A percentile compares a stretch with the other conserved stretches of the same genome.
These are phyloP conservation scores for Boletales sp. DNA, from an alignment of 768 basidiomycete species.

Conservation along the genomic window DNA sequence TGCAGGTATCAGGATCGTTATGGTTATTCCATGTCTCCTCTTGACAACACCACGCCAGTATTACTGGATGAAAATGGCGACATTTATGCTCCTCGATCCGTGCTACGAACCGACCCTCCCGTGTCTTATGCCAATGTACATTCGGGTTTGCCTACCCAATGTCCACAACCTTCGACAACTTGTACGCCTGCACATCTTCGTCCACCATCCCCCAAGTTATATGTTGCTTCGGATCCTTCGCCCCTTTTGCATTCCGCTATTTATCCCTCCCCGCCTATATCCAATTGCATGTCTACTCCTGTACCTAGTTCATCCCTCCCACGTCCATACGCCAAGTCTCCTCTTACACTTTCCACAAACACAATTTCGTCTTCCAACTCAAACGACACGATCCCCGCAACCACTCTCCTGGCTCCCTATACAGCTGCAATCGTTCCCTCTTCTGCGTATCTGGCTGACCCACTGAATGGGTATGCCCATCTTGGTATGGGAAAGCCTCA, in stretches of 20 bases:
- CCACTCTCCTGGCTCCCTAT: slow-evolving; percentile 60
- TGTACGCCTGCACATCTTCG: slow-evolving; percentile 27
- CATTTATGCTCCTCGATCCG: slow-evolving; percentile 18
- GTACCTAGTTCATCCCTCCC: slow-evolving; percentile 19
- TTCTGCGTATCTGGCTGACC: slow-evolving; percentile 67
- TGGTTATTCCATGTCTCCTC: slow-evolving; percentile 27
- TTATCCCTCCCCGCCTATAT: slow-evolving; percentile 27
- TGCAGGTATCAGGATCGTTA: slow-evolving; percentile 26
- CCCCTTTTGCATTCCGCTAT: slow-evolving; percentile 17
- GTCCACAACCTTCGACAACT: slow-evolving; percentile 2
- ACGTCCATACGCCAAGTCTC: slow-evolving; percentile 19
- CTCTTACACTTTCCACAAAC: slow-evolving; percentile 35
- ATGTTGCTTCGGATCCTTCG: slow-evolving; percentile 20
- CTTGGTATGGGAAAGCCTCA: slow-evolving; percentile 81
- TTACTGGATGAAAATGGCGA: slow-evolving; percentile 29
- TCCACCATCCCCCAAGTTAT: slow-evolving; percentile 27
- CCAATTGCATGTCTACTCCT: slow-evolving; percentile 18
- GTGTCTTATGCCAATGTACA: slow-evolving; percentile 9
- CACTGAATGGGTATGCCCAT: slow-evolving; percentile 83
- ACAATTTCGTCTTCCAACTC: slow-evolving; percentile 45
- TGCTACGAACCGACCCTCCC: slow-evolving; percentile 16
- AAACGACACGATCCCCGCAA: slow-evolving; percentile 49
- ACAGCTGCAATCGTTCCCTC: slow-evolving; percentile 63
- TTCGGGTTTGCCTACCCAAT: slow-evolving; percentile 1
- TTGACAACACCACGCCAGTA: slow-evolving; percentile 33